Conservation (phyloP, 2,329 filamentous ascomycete species). For the Cucurbitaria berberidis region DNA sequence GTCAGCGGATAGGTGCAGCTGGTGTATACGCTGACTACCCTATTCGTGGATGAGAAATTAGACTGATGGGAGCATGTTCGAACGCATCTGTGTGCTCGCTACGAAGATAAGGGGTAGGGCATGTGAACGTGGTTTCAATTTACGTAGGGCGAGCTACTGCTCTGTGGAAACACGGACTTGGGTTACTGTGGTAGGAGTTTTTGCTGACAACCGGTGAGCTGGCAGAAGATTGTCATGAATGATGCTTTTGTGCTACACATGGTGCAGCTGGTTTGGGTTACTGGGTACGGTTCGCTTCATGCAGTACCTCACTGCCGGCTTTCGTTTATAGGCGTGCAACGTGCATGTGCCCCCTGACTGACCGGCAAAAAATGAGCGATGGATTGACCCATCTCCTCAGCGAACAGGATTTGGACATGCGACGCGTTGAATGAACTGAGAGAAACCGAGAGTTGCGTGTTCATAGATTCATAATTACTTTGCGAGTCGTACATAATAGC, state of each 20-base stretch:
- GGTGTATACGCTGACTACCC: not conserved
- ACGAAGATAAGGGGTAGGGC: not conserved
- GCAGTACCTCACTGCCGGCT: not conserved
- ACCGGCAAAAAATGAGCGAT: too few species aligned
- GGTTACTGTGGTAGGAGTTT: too few species aligned
- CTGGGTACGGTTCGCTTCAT: not conserved
- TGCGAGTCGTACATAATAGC: not conserved
- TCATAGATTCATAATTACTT: not conserved
- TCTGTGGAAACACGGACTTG: not conserved
- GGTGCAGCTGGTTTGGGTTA: not conserved
- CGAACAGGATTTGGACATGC: not conserved
- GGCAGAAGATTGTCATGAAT: not conserved
- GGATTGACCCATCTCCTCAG: not conserved
- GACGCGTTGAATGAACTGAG: not conserved
- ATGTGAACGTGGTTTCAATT: conserved; percentile 11
- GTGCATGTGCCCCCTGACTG: not conserved
- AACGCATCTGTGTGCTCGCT: not conserved
- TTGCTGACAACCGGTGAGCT: conserved; percentile 10
- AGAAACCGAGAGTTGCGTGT: not conserved
- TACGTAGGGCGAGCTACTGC: conserved; percentile 2
- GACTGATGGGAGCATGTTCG: too few species aligned
- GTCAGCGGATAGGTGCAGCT: not conserved
- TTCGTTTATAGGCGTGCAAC: not conserved
- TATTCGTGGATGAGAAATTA: too few species aligned
- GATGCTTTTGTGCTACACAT: conserved; percentile 1